Conservation (phyloP, 257 asterid species). For the Jaltomata sinuosa region DNA sequence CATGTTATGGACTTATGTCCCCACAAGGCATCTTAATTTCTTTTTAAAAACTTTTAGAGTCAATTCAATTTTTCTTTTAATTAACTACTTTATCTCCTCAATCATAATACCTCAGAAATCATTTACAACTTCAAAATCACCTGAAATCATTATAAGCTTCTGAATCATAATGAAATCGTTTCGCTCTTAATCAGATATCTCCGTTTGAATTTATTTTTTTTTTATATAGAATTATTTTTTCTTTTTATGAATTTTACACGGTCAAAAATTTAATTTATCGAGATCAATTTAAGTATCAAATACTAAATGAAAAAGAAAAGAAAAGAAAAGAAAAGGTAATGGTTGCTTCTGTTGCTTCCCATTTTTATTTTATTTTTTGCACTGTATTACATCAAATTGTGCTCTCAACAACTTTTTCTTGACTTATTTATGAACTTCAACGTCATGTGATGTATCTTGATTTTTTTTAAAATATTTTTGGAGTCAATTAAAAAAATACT, state of each 20-base stretch:
- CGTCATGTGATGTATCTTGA: background rate
- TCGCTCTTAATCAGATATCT: too few species aligned
- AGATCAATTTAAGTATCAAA: too few species aligned
- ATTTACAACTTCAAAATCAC: background rate
- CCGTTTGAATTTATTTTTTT: too few species aligned
- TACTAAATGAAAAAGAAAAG: too few species aligned
- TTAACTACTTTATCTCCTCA: background rate
- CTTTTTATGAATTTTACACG: too few species aligned
- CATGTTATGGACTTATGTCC: background rate
- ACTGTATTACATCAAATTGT: background rate
- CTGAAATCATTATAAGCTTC: background rate
- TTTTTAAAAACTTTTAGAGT: background rate
- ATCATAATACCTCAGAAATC: background rate
- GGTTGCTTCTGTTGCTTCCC: too few species aligned
- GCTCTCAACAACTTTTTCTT: background rate
- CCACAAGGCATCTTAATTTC: background rate
- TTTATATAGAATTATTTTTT: too few species aligned
- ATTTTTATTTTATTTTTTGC: too few species aligned
- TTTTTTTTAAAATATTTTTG: background rate
- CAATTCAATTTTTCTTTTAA: too few species aligned
- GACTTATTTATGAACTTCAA: background rate
- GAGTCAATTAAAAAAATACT: background rate
- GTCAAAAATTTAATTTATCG: too few species aligned
- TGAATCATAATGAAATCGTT: too few species aligned
- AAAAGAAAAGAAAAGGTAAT: too few species aligned